phyloP scores from a whole-genome alignment of 176 grass and related monocot genomes.

The Tillandsia leiboldiana region DNA sequence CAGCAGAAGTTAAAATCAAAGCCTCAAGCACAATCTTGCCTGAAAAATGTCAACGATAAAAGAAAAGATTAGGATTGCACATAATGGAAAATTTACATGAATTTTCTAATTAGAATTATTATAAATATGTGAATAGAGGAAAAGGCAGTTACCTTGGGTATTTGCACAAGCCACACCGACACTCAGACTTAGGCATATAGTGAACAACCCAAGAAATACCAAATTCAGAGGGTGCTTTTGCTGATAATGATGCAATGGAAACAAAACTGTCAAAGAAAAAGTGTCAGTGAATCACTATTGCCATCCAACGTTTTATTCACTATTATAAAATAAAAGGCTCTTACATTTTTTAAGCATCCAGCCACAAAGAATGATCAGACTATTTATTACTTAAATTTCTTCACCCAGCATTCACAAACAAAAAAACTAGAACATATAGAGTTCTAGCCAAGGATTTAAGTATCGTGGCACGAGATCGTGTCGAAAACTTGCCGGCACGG shows the following conservation, averaged over 20 bases:
- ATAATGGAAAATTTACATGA: not conserved
- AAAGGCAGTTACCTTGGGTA: constrained; percentile 57
- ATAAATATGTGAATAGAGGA: not conserved
- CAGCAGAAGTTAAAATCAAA: constrained; percentile 74
- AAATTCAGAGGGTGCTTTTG: constrained; percentile 94
- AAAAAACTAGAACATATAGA: too few relatives aligned
- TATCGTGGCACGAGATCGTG: too few relatives aligned
- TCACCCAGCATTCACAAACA: too few relatives aligned
- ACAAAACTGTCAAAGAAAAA: constrained; percentile 54
- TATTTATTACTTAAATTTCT: too few relatives aligned
- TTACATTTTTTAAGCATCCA: not conserved
- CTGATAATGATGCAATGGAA: constrained; percentile 80
- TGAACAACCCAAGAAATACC: constrained; percentile 77
- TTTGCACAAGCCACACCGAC: constrained; percentile 93
- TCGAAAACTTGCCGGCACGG: too few relatives aligned
- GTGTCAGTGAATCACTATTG: constrained; percentile 11
- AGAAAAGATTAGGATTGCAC: constrained; percentile 6
- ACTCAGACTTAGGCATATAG: constrained; percentile 90
- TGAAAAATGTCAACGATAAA: constrained; percentile 29
- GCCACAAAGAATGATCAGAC: not conserved
- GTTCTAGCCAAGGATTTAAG: too few relatives aligned
- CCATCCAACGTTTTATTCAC: not conserved
- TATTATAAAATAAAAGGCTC: not conserved
- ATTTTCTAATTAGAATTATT: not conserved
- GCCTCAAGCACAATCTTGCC: constrained; percentile 95